These are phyloP conservation scores for Plenodomus tracheiphilus DNA, from an alignment of 2,329 filamentous ascomycete genomes.

Conservation along the genomic window DNA sequence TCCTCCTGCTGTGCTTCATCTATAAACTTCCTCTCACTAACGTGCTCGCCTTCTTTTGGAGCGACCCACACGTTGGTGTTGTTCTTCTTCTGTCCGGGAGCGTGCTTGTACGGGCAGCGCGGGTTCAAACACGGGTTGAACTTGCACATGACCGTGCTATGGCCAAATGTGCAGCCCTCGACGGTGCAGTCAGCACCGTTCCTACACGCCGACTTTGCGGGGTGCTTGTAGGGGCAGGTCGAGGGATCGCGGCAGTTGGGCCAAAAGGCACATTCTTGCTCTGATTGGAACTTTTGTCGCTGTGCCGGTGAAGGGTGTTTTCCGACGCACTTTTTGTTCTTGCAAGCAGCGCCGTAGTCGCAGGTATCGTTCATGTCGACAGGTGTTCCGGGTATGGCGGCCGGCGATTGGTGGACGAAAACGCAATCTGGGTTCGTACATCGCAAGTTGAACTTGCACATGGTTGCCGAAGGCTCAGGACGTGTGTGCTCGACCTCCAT, in stretches of 20 bases:
- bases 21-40: slow-evolving; percentile 88
- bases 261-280: slow-evolving; percentile 88
- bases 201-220: slow-evolving; percentile 81
- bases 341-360: slow-evolving; percentile 86
- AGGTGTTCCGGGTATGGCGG: slow-evolving; percentile 73
- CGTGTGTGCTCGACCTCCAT: slow-evolving; percentile 68
- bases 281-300: slow-evolving; percentile 74
- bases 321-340: slow-evolving; percentile 90
- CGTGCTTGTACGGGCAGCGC: slow-evolving; percentile 86
- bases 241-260: slow-evolving; percentile 84
- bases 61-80: slow-evolving; percentile 90
- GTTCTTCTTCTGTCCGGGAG: slow-evolving; percentile 76
- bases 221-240: slow-evolving; percentile 86
- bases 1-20: slow-evolving; percentile 71
- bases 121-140: slow-evolving; percentile 91
- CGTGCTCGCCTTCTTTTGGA: slow-evolving; percentile 58
- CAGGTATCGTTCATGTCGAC: slow-evolving; percentile 83
- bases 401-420: slow-evolving; percentile 93
- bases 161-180: slow-evolving; percentile 85
- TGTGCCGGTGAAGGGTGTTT: slow-evolving; percentile 91
- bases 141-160: slow-evolving; percentile 81
- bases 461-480: slow-evolving; percentile 63
- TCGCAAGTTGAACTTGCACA: slow-evolving; percentile 87
- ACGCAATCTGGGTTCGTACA: slow-evolving; percentile 90
- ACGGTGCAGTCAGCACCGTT: slow-evolving; percentile 88